Percentiles rank a stretch among this genome's conserved stretches.
These are phyloP conservation scores for Verticillium nubilum DNA, from an alignment of 2,329 filamentous ascomycete genomes.

Conservation along the genomic window DNA sequence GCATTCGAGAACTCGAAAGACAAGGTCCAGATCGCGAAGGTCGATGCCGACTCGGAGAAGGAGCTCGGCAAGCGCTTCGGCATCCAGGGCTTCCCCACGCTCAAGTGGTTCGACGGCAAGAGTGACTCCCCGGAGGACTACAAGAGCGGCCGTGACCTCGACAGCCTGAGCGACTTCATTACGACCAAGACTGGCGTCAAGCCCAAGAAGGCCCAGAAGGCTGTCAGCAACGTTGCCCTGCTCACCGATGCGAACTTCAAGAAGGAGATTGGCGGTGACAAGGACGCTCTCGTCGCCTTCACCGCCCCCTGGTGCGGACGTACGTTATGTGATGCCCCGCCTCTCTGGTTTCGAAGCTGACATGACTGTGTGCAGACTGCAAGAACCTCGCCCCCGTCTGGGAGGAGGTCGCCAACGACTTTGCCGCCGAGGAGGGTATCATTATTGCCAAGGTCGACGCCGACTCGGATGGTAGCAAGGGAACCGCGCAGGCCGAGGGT, in stretches of 20 bases:
- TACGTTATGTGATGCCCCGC: constrained; percentile 47
- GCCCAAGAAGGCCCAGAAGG: constrained; percentile 68
- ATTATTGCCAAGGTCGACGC: constrained; percentile 94
- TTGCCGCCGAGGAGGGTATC: constrained; percentile 69
- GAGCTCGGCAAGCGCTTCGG: constrained; percentile 79
- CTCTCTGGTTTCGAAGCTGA: constrained; percentile 10
- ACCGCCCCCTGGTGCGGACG: constrained; percentile 98
- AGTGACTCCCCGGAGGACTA: constrained; percentile 82
- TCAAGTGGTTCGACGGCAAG: constrained; percentile 98
- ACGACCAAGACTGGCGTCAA: constrained; percentile 81
- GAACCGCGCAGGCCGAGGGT: constrained; percentile 67
- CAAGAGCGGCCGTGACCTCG: constrained; percentile 78
- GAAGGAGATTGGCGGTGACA: constrained; percentile 71
- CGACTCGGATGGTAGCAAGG: constrained; percentile 81
- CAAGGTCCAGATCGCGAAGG: constrained; percentile 85
- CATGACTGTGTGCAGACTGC: constrained; percentile 63
- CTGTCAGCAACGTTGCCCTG: constrained; percentile 71
- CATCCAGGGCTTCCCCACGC: constrained; percentile 89
- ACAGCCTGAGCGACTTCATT: constrained; percentile 76
- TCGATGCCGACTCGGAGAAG: constrained; percentile 89
- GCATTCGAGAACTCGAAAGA: constrained; percentile 66
- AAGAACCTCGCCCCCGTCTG: constrained; percentile 87
- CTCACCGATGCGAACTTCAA: constrained; percentile 78
- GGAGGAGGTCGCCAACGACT: constrained; percentile 82
- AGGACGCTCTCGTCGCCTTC: constrained; percentile 91